phyloP scores from a whole-genome alignment of 148 eudicot genomes.

The Heliosperma pusillum region DNA sequence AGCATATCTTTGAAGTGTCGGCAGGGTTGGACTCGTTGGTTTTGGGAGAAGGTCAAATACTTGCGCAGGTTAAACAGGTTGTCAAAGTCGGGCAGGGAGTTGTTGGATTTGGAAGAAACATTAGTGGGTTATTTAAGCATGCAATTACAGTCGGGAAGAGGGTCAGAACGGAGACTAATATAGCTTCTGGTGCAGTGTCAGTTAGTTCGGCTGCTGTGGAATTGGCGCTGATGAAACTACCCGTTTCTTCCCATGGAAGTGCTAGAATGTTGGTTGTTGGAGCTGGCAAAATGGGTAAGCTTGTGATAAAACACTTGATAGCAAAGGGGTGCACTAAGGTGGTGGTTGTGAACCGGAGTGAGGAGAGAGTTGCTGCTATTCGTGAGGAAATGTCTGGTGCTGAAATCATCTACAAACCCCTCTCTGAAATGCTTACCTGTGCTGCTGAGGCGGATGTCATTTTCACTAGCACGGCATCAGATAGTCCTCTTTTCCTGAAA shows the following conservation, averaged over 20 bases:
- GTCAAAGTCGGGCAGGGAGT: slow-evolving; percentile 92
- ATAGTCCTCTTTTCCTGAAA: slow-evolving; percentile 57
- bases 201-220: slow-evolving; percentile 98
- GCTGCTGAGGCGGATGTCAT: slow-evolving; percentile 88
- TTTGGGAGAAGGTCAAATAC: slow-evolving; percentile 93
- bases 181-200: slow-evolving; percentile 95
- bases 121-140: slow-evolving; percentile 87
- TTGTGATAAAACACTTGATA: slow-evolving; percentile 82
- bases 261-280: slow-evolving; percentile 83
- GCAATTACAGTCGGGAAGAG: slow-evolving; percentile 90
- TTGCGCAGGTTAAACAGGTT: slow-evolving; percentile 95
- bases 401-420: slow-evolving; percentile 77
- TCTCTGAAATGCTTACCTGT: slow-evolving; percentile 61
- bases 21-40: slow-evolving; percentile 96
- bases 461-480: slow-evolving; percentile 89
- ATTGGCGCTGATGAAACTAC: slow-evolving; percentile 87
- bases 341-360: slow-evolving; percentile 83
- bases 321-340: slow-evolving; percentile 88
- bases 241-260: slow-evolving; percentile 52
- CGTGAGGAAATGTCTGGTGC: slow-evolving; percentile 62
- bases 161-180: slow-evolving; percentile 80
- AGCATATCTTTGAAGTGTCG: slow-evolving; percentile 92
- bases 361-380: slow-evolving; percentile 69
- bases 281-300: slow-evolving; percentile 99
- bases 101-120: slow-evolving; percentile 88